Conservation (phyloP, 345 rosid genomes). For the Carallia pectinifolia region DNA sequence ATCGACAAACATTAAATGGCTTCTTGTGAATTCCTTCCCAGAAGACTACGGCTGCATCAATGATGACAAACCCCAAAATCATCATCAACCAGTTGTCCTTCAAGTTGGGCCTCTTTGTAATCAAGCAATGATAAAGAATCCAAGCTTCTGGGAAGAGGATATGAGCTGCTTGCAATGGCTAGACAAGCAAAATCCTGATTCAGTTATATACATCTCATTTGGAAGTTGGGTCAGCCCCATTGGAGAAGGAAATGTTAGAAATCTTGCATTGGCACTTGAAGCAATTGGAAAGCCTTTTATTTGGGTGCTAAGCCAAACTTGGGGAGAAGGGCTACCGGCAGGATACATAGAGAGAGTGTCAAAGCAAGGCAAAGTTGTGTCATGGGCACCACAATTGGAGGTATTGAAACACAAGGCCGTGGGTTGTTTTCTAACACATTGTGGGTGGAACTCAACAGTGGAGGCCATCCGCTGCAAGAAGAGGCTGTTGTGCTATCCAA, state of each 20-base stretch:
- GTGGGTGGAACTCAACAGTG: constrained; percentile 88
- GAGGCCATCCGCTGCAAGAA: constrained; percentile 54
- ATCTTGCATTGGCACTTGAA: constrained; percentile 55
- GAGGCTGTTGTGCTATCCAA: constrained; percentile 61
- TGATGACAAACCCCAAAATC: not conserved
- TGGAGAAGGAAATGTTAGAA: constrained; percentile 50
- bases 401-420: constrained; percentile 50
- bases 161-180: constrained; percentile 63
- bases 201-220: constrained; percentile 67
- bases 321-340: constrained; percentile 59
- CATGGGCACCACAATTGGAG: constrained; percentile 73
- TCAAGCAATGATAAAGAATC: constrained; percentile 29
- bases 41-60: constrained; percentile 38
- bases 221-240: constrained; percentile 87
- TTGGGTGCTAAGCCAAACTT: constrained; percentile 52
- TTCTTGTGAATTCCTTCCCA: constrained; percentile 62
- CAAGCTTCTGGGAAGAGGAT: constrained; percentile 70
- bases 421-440: constrained; percentile 64
- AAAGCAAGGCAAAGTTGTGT: constrained; percentile 47
- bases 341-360: constrained; percentile 45
- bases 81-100: constrained; percentile 26
- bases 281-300: constrained; percentile 47
- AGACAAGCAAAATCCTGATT: constrained; percentile 42
- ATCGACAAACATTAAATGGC: constrained; percentile 50
- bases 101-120: constrained; percentile 49